Percentiles rank a stretch among this genome's conserved stretches.
These are phyloP conservation scores for Pulveroboletus ravenelii DNA, from an alignment of 768 basidiomycete species.

Conservation along the genomic window DNA sequence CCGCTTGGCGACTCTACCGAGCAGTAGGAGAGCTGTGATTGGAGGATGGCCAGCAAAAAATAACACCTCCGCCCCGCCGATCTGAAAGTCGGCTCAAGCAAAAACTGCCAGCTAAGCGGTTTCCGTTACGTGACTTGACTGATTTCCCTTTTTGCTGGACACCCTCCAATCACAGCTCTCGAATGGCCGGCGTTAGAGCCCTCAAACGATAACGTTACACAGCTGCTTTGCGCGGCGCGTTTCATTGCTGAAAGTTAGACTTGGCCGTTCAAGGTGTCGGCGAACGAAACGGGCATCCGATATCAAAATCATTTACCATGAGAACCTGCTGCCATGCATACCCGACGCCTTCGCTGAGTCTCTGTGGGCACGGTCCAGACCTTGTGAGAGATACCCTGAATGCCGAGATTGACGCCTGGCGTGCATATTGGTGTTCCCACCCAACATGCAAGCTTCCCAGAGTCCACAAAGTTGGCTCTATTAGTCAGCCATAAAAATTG, in stretches of 20 bases:
- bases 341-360: conserved; percentile 2
- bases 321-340: conserved; percentile 3
- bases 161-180: too few species aligned
- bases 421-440: not conserved
- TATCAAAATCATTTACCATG: conserved; percentile 6
- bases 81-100: too few species aligned
- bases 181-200: too few species aligned
- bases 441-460: not conserved
- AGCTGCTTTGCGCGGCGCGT: not conserved
- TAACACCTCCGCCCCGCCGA: too few species aligned
- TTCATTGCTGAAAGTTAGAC: conserved; percentile 2
- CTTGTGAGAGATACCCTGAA: not conserved
- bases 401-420: not conserved
- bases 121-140: too few species aligned
- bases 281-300: not conserved
- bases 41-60: too few species aligned
- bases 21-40: not conserved
- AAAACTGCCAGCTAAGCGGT: too few species aligned
- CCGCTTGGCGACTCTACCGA: not conserved
- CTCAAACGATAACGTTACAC: too few species aligned
- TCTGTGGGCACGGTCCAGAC: not conserved
- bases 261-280: conserved; percentile 15
- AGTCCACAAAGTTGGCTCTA: not conserved
- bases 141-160: too few species aligned
- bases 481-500: not conserved